Evolutionary conservation across 768 basidiomycete genomes (phyloP).

Genomic region (Suillus decipiens): DNA sequence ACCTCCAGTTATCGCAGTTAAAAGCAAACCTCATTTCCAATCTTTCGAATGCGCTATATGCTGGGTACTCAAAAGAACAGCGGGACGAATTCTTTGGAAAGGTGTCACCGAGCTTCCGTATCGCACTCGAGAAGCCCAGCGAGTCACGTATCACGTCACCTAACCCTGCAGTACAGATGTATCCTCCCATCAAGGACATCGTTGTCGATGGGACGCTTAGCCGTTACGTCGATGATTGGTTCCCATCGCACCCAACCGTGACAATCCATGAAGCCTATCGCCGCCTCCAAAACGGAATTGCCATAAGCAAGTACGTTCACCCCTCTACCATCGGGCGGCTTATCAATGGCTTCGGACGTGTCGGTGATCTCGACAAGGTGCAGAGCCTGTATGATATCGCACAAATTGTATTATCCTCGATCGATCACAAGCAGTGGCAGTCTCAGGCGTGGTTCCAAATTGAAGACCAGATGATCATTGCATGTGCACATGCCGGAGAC

Average conservation of each 20-base stretch:
- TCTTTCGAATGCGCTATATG: slow-evolving; percentile 29
- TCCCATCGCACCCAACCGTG: slow-evolving; percentile 28
- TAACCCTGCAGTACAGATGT: slow-evolving; percentile 14
- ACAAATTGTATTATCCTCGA: slow-evolving; percentile 55
- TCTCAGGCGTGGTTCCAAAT: slow-evolving; percentile 68
- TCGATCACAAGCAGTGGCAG: slow-evolving; percentile 49
- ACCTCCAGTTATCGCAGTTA: slow-evolving; percentile 31
- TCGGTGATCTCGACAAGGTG: slow-evolving; percentile 59
- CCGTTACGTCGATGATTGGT: slow-evolving; percentile 36
- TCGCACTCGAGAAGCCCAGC: background rate
- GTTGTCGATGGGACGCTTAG: slow-evolving; percentile 28
- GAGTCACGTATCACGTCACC: background rate
- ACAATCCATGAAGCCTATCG: slow-evolving; percentile 46
- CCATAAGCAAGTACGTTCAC: slow-evolving; percentile 43
- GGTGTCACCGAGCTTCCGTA: slow-evolving; percentile 7
- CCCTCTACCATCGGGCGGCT: slow-evolving; percentile 57
- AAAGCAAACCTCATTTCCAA: slow-evolving; percentile 22
- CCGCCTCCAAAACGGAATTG: slow-evolving; percentile 47
- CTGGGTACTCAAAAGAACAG: slow-evolving; percentile 18
- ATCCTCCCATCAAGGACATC: slow-evolving; percentile 16
- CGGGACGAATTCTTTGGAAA: slow-evolving; percentile 25
- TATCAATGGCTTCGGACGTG: slow-evolving; percentile 69
- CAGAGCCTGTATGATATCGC: slow-evolving; percentile 66
- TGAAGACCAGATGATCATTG: slow-evolving; percentile 90
- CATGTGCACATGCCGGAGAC: slow-evolving; percentile 78